Evolutionary conservation across 768 basidiomycete genomes (phyloP).

Genomic region (Lactarius vividus): DNA sequence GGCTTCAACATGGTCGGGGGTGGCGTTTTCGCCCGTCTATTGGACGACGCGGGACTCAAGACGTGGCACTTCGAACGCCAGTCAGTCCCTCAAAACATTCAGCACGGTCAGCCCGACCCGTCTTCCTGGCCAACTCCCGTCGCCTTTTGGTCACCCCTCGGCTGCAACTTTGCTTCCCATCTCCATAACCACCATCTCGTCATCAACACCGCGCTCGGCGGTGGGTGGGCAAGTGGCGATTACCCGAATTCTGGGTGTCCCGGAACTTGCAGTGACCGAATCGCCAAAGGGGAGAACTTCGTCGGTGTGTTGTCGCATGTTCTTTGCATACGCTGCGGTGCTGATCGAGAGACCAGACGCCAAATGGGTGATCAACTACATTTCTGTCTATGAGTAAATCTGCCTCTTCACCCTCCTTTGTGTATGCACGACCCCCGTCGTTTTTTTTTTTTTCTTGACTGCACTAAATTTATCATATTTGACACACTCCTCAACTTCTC

Average conservation of each 20-base stretch:
- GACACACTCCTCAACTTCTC: background rate
- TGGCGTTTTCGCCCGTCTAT: conserved; percentile 5
- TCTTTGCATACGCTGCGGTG: background rate
- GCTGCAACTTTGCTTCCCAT: conserved; percentile 9
- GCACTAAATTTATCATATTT: background rate
- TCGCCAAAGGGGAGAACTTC: conserved; percentile 11
- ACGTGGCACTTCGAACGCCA: conserved; percentile 15
- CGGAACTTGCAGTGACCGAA: background rate
- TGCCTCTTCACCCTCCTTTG: background rate
- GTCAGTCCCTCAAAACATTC: conserved; percentile 18
- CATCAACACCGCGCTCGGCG: conserved; percentile 20
- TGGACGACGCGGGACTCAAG: conserved; percentile 4
- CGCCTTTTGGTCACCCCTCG: conserved; percentile 5
- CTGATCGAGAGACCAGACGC: conserved; percentile 13
- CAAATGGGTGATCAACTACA: conserved; percentile 15
- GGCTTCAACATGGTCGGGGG: conserved; percentile 16
- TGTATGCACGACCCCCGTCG: background rate
- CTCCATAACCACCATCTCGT: conserved; percentile 9
- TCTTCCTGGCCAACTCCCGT: conserved; percentile 4
- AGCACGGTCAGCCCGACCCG: conserved; percentile 1
- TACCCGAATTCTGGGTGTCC: conserved; percentile 16
- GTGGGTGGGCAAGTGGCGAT: conserved; percentile 14
- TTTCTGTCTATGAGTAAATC: conserved; percentile 13
- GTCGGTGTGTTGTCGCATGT: conserved; percentile 1
- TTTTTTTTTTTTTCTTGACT: background rate